Evolutionary conservation across 2,329 filamentous ascomycete species (phyloP), one percentile per base, ranked within the genome.

Genomic region (Epichloe sibirici): DNA sequence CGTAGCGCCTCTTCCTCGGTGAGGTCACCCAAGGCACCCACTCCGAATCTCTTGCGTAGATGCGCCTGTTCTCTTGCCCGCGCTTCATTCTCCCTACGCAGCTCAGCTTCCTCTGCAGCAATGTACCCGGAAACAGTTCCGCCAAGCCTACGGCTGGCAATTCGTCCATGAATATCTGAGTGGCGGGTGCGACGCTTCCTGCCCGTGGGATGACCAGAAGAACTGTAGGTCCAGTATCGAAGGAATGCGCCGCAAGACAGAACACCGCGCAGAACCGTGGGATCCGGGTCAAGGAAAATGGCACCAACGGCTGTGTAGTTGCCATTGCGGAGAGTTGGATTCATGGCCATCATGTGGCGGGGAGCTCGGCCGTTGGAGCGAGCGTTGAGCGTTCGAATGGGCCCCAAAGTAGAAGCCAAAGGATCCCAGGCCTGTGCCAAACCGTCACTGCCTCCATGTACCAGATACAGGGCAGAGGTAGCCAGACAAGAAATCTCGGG

Each of bases 361-460:
- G 90, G 86, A 49, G 90, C 85, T 31, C 89, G 83, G 7, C 86
- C 85, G 2, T 87, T 87, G 58, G 91, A 90, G 13, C 86, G 83
- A 3, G 89, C 88, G 63, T 95, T 90, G 51, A 98, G 74, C 0
- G 90, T 97, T 40, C 90, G 82, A 49, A 97, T 78, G 0, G 93
- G 88, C 21, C 85, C 82, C 17, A 77, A 69, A 0, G 78, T 86
- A 2, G 91, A 97, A 1, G 85, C 88, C 46, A 98, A 73, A n/a
- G 87, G 88, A 70, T 98, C 93, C 93, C 93, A 98, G 5, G 90
- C 88, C 66, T 97, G 93, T 4, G 95, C 91, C 3, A 97, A 78
- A 1, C 93, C 91, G 68, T 98, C 93, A 59, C 87, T 95, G 28
- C 93, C 93, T 48, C 93, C 93, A 65, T 95, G 88, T 6, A 97